Evolutionary conservation across 202 grass and related monocot species (phyloP).

Genomic region (Schoenoplectus tabernaemontani): DNA sequence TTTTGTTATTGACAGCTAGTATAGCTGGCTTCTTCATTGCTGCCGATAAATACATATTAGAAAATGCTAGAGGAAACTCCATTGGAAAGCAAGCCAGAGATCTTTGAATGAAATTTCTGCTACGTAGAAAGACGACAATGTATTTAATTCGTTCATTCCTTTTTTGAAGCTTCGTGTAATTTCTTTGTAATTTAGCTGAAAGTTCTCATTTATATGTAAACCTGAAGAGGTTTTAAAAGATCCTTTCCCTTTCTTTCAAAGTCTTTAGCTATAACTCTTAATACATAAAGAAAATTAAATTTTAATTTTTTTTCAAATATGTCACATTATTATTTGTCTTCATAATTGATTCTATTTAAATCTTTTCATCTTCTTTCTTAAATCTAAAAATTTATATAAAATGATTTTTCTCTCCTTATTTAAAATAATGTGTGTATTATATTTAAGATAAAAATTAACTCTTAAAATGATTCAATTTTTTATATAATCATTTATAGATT

Average conservation of each 20-base stretch:
- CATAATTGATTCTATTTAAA: too few relatives aligned
- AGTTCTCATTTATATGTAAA: neutral
- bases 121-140: neutral
- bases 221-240: neutral
- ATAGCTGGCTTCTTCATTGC: constrained; percentile 5
- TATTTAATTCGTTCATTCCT: neutral
- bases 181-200: neutral
- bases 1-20: neutral
- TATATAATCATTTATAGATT: too few relatives aligned
- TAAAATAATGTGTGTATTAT: too few relatives aligned
- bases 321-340: too few relatives aligned
- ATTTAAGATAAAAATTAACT: too few relatives aligned
- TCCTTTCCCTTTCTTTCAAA: neutral
- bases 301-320: too few relatives aligned
- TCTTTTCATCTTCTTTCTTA: too few relatives aligned
- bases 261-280: too few relatives aligned
- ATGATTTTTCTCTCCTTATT: too few relatives aligned
- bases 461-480: too few relatives aligned
- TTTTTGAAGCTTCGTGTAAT: neutral
- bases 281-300: too few relatives aligned
- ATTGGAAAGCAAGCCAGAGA: neutral
- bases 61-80: neutral
- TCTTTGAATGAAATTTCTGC: neutral
- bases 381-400: too few relatives aligned
- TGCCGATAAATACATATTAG: neutral